Percentiles rank a stretch among this genome's conserved stretches.
phyloP scores from a whole-genome alignment of 1,284 basidiomycete genomes.

The Leccinum huronense region DNA sequence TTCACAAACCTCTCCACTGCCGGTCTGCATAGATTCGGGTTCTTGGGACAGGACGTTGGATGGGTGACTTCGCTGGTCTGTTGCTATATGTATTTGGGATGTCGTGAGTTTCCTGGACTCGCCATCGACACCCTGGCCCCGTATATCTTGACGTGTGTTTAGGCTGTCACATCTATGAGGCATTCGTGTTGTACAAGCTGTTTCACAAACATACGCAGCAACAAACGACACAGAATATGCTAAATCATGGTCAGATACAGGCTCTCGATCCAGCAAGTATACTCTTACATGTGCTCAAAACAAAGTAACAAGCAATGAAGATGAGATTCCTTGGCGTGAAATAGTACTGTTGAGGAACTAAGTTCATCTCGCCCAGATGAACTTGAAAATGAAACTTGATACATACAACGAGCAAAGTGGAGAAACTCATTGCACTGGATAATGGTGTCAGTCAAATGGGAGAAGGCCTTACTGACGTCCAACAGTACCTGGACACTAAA shows the following conservation, averaged over 20 bases:
- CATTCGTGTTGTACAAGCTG: not conserved
- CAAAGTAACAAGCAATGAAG: conserved; percentile 59
- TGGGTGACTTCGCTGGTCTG: conserved; percentile 3
- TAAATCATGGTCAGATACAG: conserved; percentile 27
- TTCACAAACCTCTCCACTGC: conserved; percentile 16
- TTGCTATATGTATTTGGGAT: conserved; percentile 6
- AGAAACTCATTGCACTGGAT: conserved; percentile 54
- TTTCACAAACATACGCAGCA: conserved; percentile 49
- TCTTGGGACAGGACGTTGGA: conserved; percentile 12
- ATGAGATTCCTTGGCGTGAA: conserved; percentile 53
- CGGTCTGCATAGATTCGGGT: not conserved
- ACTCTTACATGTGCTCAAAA: conserved; percentile 60
- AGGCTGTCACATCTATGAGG: conserved; percentile 36
- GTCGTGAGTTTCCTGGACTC: conserved; percentile 34
- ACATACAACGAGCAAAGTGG: conserved; percentile 56
- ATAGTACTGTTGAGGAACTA: conserved; percentile 47
- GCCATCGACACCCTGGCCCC: conserved; percentile 46
- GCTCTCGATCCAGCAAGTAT: not conserved
- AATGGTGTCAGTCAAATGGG: conserved; percentile 9
- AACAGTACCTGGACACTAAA: conserved; percentile 53
- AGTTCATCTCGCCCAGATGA: not conserved
- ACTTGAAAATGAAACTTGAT: not conserved
- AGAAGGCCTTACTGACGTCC: not conserved
- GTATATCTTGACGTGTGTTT: conserved; percentile 49
- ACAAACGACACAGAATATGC: conserved; percentile 69